A percentile compares a stretch with the other conserved stretches of the same genome.
Evolutionary conservation across 768 basidiomycete species (phyloP).

Genomic region (Suillus tomentosus): DNA sequence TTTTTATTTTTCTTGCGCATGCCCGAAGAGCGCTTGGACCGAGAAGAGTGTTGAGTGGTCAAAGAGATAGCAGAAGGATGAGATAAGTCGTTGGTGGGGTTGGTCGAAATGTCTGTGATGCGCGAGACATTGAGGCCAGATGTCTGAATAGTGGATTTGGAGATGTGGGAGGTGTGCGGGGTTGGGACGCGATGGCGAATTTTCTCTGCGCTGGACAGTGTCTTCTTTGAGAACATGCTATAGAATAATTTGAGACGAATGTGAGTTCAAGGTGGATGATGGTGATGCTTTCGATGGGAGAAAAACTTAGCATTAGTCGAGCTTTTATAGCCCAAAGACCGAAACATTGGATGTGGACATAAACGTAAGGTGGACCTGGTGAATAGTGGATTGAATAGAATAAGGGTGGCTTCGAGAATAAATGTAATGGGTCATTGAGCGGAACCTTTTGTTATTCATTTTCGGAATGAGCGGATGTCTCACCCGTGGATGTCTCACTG

Average conservation of each 20-base stretch:
- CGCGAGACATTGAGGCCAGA: neutral
- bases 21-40: neutral
- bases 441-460: neutral
- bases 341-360: neutral
- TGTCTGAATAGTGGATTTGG: neutral
- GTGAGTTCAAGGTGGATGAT: neutral
- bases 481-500: neutral
- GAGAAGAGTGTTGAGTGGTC: neutral
- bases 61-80: neutral
- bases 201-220: neutral
- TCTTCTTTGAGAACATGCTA: neutral
- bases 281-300: neutral
- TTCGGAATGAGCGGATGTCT: conserved; percentile 2
- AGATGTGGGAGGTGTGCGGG: neutral
- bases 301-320: neutral
- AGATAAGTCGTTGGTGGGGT: neutral
- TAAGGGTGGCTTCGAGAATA: neutral
- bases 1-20: neutral
- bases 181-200: neutral
- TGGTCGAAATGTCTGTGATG: neutral
- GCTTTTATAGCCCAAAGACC: neutral
- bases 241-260: neutral
- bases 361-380: neutral
- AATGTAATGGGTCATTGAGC: neutral
- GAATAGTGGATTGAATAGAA: neutral